Base-by-base conservation (phyloP, 768 basidiomycete genomes). In the Hypsizygus marmoreus region DNA sequence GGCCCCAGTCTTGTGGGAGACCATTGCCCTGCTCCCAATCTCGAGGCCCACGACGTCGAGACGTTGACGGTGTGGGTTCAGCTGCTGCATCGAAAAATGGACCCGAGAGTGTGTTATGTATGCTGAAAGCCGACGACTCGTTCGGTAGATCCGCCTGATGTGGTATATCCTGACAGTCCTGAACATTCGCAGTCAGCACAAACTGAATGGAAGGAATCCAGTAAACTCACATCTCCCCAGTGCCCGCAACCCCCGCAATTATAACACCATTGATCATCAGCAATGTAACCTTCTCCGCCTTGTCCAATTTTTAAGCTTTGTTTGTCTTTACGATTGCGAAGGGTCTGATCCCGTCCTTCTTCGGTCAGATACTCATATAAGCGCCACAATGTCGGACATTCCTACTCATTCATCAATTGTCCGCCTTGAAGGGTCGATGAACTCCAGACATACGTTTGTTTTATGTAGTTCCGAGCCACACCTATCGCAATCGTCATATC, bases 331-430 rank as follows among this genome's bases (percentile, higher is more conserved):
- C 88, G 80, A 14, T 49, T 55, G 13, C 61, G 57, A 2, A 85
- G 62, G 31, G 75, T 76, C 5, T 56, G 49, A 9, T 62, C 58
- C 23, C 78, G 78, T 33, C 79, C 81, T 9, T 74, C 72, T 12
- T 79, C 78, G 3, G 73, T 68, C 22, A 86, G 71, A 52, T 91
- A 91, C 29, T 82, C 77, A 54, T 92, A 92, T 53, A 89, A 67
- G 30, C 90, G 76, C 90, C 90, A 92, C 49, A 85, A 69, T 2
- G 84, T 86, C 6, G 88, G 88, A 53, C 90, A 92, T 76, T 91
- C 88, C 89, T 92, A 49, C 22, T 34, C 4, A 19, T 3, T 23
- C 8, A 26, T 43, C 26, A 44, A 23, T 3, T 28, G 17, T 4
- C 6, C n/a, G 20, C n/a, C n/a, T 9, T 16, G 16, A 14, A 10